These are phyloP conservation scores for Penicillium dipodomyicola DNA, from an alignment of 495 filamentous ascomycete species.

Conservation along the genomic window DNA sequence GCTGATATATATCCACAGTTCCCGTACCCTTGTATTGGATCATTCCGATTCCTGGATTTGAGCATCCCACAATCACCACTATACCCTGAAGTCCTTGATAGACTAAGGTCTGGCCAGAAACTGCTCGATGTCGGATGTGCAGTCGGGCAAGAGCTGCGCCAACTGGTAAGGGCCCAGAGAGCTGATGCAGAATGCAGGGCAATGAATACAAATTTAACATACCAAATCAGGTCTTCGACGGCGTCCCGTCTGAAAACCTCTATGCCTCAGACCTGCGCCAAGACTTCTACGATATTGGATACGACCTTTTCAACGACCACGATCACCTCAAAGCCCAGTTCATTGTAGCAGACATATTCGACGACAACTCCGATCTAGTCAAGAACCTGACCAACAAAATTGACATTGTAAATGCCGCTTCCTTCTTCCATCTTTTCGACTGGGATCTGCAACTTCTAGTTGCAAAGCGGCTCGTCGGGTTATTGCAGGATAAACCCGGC, in stretches of 20 bases:
- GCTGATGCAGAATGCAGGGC: not conserved
- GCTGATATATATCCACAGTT: conserved; percentile 18
- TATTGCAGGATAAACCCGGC: conserved; percentile 45
- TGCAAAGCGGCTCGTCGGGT: conserved; percentile 42
- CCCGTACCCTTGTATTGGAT: conserved; percentile 54
- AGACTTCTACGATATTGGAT: conserved; percentile 46
- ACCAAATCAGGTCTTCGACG: conserved; percentile 25
- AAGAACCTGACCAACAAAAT: conserved; percentile 43
- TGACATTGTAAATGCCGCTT: conserved; percentile 54
- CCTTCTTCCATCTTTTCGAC: conserved; percentile 62
- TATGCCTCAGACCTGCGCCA: conserved; percentile 42
- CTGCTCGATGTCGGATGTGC: conserved; percentile 45
- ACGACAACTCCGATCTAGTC: conserved; percentile 33
- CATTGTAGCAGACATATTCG: conserved; percentile 53
- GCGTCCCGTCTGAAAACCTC: conserved; percentile 28
- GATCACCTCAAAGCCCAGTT: conserved; percentile 46
- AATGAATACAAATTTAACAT: not conserved
- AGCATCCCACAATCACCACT: conserved; percentile 29
- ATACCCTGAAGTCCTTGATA: conserved; percentile 41
- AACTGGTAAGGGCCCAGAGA: conserved; percentile 22
- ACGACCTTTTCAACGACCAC: conserved; percentile 47
- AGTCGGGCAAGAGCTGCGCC: conserved; percentile 41
- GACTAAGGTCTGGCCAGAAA: conserved; percentile 36
- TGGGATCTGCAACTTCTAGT: conserved; percentile 51
- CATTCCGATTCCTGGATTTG: conserved; percentile 51